Conservation (phyloP, 2,329 filamentous ascomycete species). For the Erysiphe pisi region DNA sequence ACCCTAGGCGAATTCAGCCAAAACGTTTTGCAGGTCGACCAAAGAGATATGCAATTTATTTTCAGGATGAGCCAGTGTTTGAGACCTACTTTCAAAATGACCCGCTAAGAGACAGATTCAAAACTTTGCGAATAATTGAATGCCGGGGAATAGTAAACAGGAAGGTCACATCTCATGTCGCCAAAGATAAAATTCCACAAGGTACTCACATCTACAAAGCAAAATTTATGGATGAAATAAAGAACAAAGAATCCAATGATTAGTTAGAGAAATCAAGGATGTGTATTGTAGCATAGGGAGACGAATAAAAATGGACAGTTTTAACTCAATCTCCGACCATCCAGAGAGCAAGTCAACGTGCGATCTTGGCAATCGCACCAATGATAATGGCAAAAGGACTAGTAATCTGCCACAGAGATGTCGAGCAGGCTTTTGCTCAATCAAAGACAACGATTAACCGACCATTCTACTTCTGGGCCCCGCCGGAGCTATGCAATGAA, state of each 20-base stretch:
- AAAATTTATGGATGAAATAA: neutral
- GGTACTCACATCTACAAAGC: neutral
- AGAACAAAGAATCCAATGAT: neutral
- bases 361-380: neutral
- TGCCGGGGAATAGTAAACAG: neutral
- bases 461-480: neutral
- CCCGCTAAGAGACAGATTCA: neutral
- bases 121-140: neutral
- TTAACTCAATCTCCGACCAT: neutral
- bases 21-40: no score
- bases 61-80: neutral
- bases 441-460: neutral
- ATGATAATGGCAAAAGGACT: neutral
- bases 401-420: neutral
- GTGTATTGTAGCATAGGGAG: neutral
- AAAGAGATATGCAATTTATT: no score
- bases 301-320: neutral
- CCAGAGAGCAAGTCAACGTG: slow-evolving; percentile 1
- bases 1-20: no score
- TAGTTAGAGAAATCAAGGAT: neutral
- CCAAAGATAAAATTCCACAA: neutral
- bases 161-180: neutral
- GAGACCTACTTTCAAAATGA: neutral
- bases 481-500: neutral
- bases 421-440: neutral